Evolutionary conservation across 345 rosid genomes (phyloP), one percentile per base, ranked within the genome.

Genomic region (Hibiscus trionum): DNA sequence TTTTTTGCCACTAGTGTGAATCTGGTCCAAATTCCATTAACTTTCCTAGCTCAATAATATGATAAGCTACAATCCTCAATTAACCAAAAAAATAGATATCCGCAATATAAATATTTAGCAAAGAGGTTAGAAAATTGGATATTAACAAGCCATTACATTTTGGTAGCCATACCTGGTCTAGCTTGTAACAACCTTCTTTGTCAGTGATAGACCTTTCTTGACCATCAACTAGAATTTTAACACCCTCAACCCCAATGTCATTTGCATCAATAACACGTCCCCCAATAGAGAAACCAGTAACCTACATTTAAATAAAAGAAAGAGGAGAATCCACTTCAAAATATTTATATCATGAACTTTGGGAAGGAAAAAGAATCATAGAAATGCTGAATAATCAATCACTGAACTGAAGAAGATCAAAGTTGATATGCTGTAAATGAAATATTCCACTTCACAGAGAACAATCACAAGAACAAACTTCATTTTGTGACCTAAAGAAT

Each of bases 261-360:
- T 91, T 86, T 56, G 90, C 87, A 83, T 91, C 97, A 85, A 90
- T 75, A 60, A 91, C 86, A 46, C 96, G 91, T 33, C 97, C 98
- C 53, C 94, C 97, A 76, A 91, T 84, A 66, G 98, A 93, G 84
- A 93, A 93, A 78, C 98, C 97, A 37, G 98, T 93, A 64, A 93
- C 98, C 98, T 91, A 72, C 61, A 80, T 31, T 35, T 68, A 70
- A 60, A 70, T 46, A 60, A 35, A 64, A 74, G 31, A 35, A 67
- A 44, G 5, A 73, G 44, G 39, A 16, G 1, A 44, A 57, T 72
- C 9, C 19, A 75, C 35, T 52, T 53, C 35, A 39, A 58, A 61
- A 42, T 2, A 44, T 10, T 35, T 49, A 56, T 19, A 29, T 75
- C 14, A 69, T 63, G 17, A 39, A 39, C 8, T 1, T 39, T 39